These are phyloP conservation scores for Yamadazyma buinensis DNA, from an alignment of 1,139 yeast genomes.

Conservation along the genomic window DNA sequence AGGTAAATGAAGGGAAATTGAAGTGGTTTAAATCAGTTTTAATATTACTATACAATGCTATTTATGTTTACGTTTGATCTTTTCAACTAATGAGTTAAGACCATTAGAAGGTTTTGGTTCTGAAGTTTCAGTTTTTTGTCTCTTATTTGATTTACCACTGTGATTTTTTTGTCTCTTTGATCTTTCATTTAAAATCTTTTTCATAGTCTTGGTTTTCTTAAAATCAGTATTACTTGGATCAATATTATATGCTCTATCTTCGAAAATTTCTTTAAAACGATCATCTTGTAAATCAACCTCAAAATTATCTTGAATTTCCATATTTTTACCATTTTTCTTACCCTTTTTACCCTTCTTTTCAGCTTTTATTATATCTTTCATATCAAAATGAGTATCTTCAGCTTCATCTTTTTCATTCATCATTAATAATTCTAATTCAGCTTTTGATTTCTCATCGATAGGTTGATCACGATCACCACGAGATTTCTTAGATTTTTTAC, in stretches of 20 bases:
- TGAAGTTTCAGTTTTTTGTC: conserved; percentile 6
- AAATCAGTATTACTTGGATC: conserved; percentile 87
- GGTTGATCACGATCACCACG: conserved; percentile 5
- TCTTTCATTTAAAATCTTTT: conserved; percentile 71
- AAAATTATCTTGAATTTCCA: conserved; percentile 58
- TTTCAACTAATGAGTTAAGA: conserved; percentile 29
- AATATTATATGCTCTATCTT: conserved; percentile 86
- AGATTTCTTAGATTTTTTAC: conserved; percentile 16
- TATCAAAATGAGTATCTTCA: conserved; percentile 62
- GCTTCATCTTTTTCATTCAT: conserved; percentile 55
- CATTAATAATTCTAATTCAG: conserved; percentile 75
- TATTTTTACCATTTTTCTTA: conserved; percentile 34
- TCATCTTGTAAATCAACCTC: conserved; percentile 70
- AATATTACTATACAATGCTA: too few species aligned
- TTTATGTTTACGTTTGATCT: conserved; percentile 31
- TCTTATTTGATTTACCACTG: conserved; percentile 12
- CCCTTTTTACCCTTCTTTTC: conserved; percentile 57
- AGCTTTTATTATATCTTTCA: conserved; percentile 73
- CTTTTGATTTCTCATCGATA: conserved; percentile 47
- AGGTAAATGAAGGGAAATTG: too few species aligned
- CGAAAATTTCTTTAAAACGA: conserved; percentile 85
- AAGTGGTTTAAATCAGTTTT: too few species aligned
- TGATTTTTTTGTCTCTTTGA: conserved; percentile 44
- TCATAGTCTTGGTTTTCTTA: conserved; percentile 86
- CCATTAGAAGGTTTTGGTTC: conserved; percentile 3